phyloP scores from a whole-genome alignment of 495 filamentous ascomycete species.

The Penicillium riverlandense region DNA sequence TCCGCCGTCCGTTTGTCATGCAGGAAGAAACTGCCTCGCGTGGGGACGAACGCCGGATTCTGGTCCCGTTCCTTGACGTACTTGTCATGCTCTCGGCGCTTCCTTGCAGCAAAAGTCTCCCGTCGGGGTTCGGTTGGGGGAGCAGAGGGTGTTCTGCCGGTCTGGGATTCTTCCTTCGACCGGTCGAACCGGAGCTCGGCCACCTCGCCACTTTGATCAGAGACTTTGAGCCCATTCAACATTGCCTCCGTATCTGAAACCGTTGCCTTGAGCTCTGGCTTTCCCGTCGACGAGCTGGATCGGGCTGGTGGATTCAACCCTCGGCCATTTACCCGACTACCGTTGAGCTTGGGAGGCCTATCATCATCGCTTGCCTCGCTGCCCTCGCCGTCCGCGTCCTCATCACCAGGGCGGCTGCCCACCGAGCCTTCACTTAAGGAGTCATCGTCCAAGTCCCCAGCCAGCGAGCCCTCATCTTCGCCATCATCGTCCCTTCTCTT shows the following conservation, averaged over 20 bases:
- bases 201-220: conserved; percentile 44
- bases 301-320: conserved; percentile 18
- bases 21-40: conserved; percentile 92
- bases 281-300: conserved; percentile 20
- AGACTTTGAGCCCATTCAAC: conserved; percentile 74
- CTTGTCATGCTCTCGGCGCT: conserved; percentile 83
- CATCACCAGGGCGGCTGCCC: conserved; percentile 66
- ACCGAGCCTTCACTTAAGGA: conserved; percentile 76
- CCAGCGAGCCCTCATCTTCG: conserved; percentile 58
- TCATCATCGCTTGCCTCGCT: conserved; percentile 71
- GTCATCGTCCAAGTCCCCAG: conserved; percentile 68
- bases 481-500: conserved; percentile 71
- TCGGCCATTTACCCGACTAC: conserved; percentile 28
- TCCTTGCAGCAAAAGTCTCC: conserved; percentile 54
- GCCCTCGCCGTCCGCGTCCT: conserved; percentile 62
- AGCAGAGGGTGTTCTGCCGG: conserved; percentile 30
- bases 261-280: conserved; percentile 23
- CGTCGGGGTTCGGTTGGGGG: conserved; percentile 31
- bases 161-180: conserved; percentile 27
- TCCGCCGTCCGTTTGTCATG: conserved; percentile 83
- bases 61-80: conserved; percentile 79
- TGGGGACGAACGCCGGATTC: conserved; percentile 92
- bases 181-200: conserved; percentile 64
- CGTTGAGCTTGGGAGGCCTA: conserved; percentile 37
- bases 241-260: conserved; percentile 77